Evolutionary conservation across 2,329 filamentous ascomycete species (phyloP).

Genomic region (Rutstroemia sp.): DNA sequence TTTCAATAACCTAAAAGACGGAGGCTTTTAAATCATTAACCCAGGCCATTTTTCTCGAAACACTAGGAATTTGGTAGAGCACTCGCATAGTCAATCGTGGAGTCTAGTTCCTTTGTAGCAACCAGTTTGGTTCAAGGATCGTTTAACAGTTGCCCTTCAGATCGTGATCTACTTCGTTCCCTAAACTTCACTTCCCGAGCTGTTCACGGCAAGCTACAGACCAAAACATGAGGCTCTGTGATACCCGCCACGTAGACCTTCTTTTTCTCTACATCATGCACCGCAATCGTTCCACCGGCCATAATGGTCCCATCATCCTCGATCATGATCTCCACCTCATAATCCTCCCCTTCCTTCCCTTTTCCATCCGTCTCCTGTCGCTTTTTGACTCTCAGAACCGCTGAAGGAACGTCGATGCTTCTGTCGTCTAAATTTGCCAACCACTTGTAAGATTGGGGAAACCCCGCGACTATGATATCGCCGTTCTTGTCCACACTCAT

Average conservation of each 20-base stretch:
- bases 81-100: too few relatives aligned
- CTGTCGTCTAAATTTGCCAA: slow-evolving; percentile 20
- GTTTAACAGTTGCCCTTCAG: too few relatives aligned
- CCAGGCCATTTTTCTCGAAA: too few relatives aligned
- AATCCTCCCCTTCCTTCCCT: not conserved
- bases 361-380: not conserved
- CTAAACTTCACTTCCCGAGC: too few relatives aligned
- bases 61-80: too few relatives aligned
- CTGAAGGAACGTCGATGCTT: slow-evolving; percentile 1
- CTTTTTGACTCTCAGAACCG: not conserved
- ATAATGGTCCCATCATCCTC: slow-evolving; percentile 3
- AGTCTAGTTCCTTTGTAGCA: too few relatives aligned
- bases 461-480: slow-evolving; percentile 29
- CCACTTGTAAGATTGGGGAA: slow-evolving; percentile 26
- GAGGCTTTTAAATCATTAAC: too few relatives aligned
- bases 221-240: not conserved
- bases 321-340: slow-evolving; percentile 1
- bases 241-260: slow-evolving; percentile 4
- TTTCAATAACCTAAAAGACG: too few relatives aligned
- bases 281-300: not conserved
- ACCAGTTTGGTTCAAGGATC: too few relatives aligned
- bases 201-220: not conserved
- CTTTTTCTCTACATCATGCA: slow-evolving; percentile 2
- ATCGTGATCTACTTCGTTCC: too few relatives aligned
- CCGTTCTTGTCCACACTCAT: slow-evolving; percentile 31